Evolutionary conservation across 495 filamentous ascomycete genomes (phyloP), one percentile per base, ranked within the genome.

Genomic region (Chaetomium tenue): DNA sequence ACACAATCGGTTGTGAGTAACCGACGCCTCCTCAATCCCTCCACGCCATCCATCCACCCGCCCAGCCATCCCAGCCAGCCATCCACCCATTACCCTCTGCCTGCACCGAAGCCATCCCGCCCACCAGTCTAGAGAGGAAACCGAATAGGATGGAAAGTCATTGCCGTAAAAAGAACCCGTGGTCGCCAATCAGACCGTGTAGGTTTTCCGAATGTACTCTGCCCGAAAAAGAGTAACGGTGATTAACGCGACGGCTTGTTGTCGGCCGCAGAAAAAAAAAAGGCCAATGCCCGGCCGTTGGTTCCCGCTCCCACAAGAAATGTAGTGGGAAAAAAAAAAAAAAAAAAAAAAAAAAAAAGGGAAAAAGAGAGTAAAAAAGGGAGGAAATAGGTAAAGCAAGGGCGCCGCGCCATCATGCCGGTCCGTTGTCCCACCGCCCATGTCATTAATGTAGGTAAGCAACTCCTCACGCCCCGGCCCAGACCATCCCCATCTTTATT

Each of bases 331-430:
- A 37, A 8, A 39, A 42, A 11, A 60, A 46, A 40, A 40, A 5
- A 20, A 50, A 12, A 67, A 18, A 23, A 30, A 37, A 37, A 37
- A 8, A 39, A 42, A 11, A 60, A 46, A 40, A 40, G 5, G 18
- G 46, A 12, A 67, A 18, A 23, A 42, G 23, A 3, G 20, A 26
- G 47, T 48, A 58, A 33, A 52, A 54, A 53, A 40, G 53, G n/a
- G 51, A 33, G 5, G 5, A 11, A 46, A 47, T 40, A 40, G 42
- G 54, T 6, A 56, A 44, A 30, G 26, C 9, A 42, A 40, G n/a
- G 28, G 61, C 66, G 9, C 40, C 65, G 65, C 53, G 89, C 58
- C 82, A 80, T 85, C 89, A 95, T 54, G 79, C 81, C 1, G 88
- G 83, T 26, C 81, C 81, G 76, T 48, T 39, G 20, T 48, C 58